A percentile compares a stretch with the other conserved stretches of the same genome.
Evolutionary conservation across 225 moss, liverwort and hornwort species (phyloP).

Genomic region (Pseudoscleropodium purum): DNA sequence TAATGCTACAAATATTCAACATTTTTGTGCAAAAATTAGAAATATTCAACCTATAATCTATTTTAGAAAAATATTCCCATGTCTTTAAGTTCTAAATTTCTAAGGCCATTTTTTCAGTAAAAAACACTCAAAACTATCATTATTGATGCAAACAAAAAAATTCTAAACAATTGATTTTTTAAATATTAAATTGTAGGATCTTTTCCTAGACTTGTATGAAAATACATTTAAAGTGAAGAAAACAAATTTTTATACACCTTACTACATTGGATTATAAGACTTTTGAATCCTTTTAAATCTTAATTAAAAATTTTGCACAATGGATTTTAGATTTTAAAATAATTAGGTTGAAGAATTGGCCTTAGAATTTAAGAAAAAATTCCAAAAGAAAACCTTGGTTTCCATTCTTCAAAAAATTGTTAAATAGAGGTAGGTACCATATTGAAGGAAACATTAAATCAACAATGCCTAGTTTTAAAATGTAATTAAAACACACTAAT

Average conservation of each 20-base stretch:
- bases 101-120: not conserved
- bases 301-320: not conserved
- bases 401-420: not conserved
- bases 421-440: not conserved
- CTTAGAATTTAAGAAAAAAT: not conserved
- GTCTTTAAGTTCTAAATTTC: accelerated
- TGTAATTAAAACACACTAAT: not conserved
- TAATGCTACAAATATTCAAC: not conserved
- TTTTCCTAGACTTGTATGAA: not conserved
- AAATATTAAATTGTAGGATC: not conserved
- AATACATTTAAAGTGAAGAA: not conserved
- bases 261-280: not conserved
- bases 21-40: not conserved
- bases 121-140: not conserved
- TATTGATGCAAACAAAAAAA: accelerated
- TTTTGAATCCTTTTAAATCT: not conserved
- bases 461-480: not conserved
- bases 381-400: not conserved
- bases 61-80: accelerated
- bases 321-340: not conserved
- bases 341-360: accelerated
- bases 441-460: not conserved
- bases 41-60: not conserved
- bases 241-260: not conserved
- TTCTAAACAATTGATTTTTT: not conserved